Percentiles rank a stretch among this genome's conserved stretches.
Conservation (phyloP, 805 yeast genomes). For the Saccharomycopsis synnaedendra region DNA sequence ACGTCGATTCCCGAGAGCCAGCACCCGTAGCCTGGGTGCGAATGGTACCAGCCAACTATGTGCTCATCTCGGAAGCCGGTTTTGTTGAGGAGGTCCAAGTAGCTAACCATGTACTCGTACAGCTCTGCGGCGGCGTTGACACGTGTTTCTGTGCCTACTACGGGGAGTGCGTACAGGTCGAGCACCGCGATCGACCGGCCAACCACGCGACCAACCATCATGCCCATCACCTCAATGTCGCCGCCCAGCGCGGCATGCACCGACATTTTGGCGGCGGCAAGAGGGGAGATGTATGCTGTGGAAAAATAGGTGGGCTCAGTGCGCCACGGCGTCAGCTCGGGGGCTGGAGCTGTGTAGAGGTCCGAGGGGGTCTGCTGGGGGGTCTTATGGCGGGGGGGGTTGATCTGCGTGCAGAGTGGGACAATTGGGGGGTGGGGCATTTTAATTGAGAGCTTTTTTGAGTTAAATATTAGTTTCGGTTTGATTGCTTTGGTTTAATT, state of each 20-base stretch:
- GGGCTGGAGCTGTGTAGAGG: neutral
- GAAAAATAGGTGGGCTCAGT: conserved; percentile 48
- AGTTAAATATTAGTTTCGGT: too few relatives aligned
- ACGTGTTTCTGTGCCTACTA: conserved; percentile 90
- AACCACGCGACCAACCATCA: conserved; percentile 70
- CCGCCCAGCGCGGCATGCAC: conserved; percentile 80
- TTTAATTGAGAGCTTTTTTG: too few relatives aligned
- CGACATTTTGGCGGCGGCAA: conserved; percentile 67
- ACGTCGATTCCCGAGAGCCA: conserved; percentile 94
- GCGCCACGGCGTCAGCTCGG: conserved; percentile 38
- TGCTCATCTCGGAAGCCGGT: conserved; percentile 42
- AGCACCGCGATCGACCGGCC: conserved; percentile 48
- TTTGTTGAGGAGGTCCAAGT: conserved; percentile 44
- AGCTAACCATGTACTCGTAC: conserved; percentile 88
- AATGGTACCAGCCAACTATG: conserved; percentile 97
- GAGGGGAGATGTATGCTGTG: conserved; percentile 50
- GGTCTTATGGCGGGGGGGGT: too few relatives aligned
- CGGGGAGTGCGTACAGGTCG: conserved; percentile 83
- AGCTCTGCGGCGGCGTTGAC: conserved; percentile 93
- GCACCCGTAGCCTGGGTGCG: conserved; percentile 97
- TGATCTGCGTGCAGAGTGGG: too few relatives aligned
- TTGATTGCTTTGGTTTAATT: too few relatives aligned
- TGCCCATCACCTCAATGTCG: conserved; percentile 87
- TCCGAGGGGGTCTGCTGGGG: too few relatives aligned
- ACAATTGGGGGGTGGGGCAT: too few relatives aligned